Evolutionary conservation across 2,329 filamentous ascomycete species (phyloP), one percentile per base, ranked within the genome.

Genomic region (Graphilbum fragrans): DNA sequence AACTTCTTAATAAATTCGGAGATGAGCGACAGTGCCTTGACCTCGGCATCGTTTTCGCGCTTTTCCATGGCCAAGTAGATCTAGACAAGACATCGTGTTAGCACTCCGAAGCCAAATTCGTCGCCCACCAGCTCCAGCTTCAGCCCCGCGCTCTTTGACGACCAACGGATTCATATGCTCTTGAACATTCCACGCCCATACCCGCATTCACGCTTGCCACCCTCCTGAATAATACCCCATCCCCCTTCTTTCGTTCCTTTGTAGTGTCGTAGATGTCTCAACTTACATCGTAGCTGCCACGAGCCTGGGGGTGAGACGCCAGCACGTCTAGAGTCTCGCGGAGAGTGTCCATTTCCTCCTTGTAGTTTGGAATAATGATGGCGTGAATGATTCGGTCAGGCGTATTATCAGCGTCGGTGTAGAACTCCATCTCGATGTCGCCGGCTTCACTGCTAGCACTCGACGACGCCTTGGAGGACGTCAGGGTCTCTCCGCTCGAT

Each of bases 11-110:
- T 60, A 50, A 82, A 84, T 45, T 73, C 70, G 37, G 72, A 67
- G n/a, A 78, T 68, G 16, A 85, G 63, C 9, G 64, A 65, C 44
- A 69, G 62, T 11, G 80, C 80, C 58, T 84, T 85, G 37, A 67
- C 58, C 45, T 74, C 69, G 11, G 68, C 72, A 37, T 73, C 68
- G 38, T 63, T 60, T 55, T 86, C 81, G 44, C 80, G 75, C 51
- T 78, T 64, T 54, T 85, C 81, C 80, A 85, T 85, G 19, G 74
- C 81, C 23, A 86, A 66, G 53, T 79, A 84, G 41, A 86, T 64
- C 80, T 85, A 16, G 7, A 25, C 3, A 34, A 21, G 4, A 22
- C 10, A 8, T n/a, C 5, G 8, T 25, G 20, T 37, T 19, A 34
- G 32, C 29, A 31, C 5, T 5, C 8, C 25, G 25, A 12, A 27